Conservation (phyloP, 495 filamentous ascomycete species). For the Tuber microsphaerosporum region DNA sequence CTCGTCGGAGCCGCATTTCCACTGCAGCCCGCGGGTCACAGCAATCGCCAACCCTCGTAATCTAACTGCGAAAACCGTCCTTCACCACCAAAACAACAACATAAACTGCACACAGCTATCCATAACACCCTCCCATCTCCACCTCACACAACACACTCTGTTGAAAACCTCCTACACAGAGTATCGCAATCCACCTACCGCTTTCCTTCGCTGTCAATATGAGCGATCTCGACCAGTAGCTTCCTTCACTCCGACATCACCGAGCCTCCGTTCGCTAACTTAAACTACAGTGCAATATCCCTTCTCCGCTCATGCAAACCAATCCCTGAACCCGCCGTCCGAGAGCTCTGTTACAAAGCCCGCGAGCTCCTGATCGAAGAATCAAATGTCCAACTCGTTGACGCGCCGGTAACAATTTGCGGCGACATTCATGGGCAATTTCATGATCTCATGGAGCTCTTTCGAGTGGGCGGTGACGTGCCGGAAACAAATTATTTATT, state of each 20-base stretch:
- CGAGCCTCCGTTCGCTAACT: background rate
- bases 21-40: background rate
- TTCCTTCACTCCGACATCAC: background rate
- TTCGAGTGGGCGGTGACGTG: slow-evolving; percentile 87
- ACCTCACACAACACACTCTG: background rate
- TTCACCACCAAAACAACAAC: slow-evolving; percentile 11
- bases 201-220: slow-evolving; percentile 48
- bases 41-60: slow-evolving; percentile 11
- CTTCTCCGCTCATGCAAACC: slow-evolving; percentile 91
- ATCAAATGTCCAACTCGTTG: slow-evolving; percentile 92
- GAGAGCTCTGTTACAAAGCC: slow-evolving; percentile 95
- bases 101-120: background rate
- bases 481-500: slow-evolving; percentile 98
- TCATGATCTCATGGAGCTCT: slow-evolving; percentile 97
- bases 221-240: slow-evolving; percentile 81
- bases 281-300: slow-evolving; percentile 66
- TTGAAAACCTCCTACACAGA: background rate
- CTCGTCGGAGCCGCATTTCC: slow-evolving; percentile 4
- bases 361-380: slow-evolving; percentile 95
- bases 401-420: slow-evolving; percentile 97
- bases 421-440: slow-evolving; percentile 99
- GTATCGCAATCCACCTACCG: background rate
- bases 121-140: background rate
- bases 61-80: background rate
- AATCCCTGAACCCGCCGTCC: slow-evolving; percentile 89